These are phyloP conservation scores for Agastache rugosa DNA, from an alignment of 257 asterid genomes.

Conservation along the genomic window DNA sequence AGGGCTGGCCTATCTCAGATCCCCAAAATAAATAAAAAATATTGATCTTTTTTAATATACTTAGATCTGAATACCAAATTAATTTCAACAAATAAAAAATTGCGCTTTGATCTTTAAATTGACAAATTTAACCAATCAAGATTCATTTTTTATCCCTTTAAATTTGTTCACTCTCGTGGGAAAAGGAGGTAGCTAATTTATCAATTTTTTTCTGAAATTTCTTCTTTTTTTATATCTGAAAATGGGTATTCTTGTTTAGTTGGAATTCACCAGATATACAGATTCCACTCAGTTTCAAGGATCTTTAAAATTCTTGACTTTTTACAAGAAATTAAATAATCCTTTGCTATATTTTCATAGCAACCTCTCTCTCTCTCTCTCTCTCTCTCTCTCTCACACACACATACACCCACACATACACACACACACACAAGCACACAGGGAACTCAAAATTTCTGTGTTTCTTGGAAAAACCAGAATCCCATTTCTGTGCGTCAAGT, in stretches of 20 bases:
- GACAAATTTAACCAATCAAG: not conserved
- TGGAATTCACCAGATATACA: constrained; percentile 36
- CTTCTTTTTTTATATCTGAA: not conserved
- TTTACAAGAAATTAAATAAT: constrained; percentile 36
- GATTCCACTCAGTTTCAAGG: constrained; percentile 47
- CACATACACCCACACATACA: not conserved
- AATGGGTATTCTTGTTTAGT: constrained; percentile 34
- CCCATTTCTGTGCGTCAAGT: constrained; percentile 33
- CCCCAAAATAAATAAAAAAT: not conserved
- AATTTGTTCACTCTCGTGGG: not conserved
- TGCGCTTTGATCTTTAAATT: not conserved
- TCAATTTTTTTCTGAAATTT: not conserved
- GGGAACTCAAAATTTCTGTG: not conserved
- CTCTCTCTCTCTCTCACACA: not conserved
- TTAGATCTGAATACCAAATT: not conserved
- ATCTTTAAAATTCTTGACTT: too few species aligned
- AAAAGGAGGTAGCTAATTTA: not conserved
- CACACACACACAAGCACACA: not conserved
- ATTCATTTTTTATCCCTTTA: not conserved
- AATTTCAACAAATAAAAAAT: not conserved
- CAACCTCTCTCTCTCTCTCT: not conserved
- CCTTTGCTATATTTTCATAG: constrained; percentile 2
- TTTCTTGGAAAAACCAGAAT: not conserved
- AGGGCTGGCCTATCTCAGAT: constrained; percentile 5
- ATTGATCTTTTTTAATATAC: not conserved